Evolutionary conservation across 768 basidiomycete genomes (phyloP), one percentile per base, ranked within the genome.

Genomic region (Neoboletus magnificus): DNA sequence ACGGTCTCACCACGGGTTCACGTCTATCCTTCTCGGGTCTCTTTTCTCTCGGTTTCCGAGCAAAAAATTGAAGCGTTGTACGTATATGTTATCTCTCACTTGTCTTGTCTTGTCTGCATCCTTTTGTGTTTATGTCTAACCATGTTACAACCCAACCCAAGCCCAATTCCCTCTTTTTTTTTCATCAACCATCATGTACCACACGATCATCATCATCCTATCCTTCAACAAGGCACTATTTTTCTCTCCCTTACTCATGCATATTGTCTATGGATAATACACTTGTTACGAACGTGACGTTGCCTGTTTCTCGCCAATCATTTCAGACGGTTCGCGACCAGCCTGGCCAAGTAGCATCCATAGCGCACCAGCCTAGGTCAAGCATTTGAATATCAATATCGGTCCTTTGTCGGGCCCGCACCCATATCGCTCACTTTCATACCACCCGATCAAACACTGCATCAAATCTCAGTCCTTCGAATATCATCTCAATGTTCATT

Each of bases 401-500:
- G 41, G 50, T 36, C 30, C 13, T 20, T 35, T 10, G 41, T 55
- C 54, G 56, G 54, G 41, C 22, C 41, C 40, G 40, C n/a, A n/a
- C n/a, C n/a, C n/a, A n/a, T n/a, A n/a, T n/a, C 18, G 12, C 47
- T 48, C 23, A 10, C n/a, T 15, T 23, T 52, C 46, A 22, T 52
- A n/a, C 32, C 23, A 7, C 50, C 11, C 42, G 30, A 49, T 22
- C n/a, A 15, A 4, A 18, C 18, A 9, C 7, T 18, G 18, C 36
- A 37, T 2, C n/a, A n/a, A 9, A 39, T n/a, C 37, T 37, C 37
- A 37, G 18, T n/a, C 8, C 37, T 18, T 9, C 37, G 37, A 5
- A 37, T 27, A 50, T 33, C 23, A 41, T 40, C 22, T 54, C 20
- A 22, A n/a, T 7, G 6, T 54, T 42, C 52, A 59, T 59, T 59